These are phyloP conservation scores for Melaleuca alternifolia DNA, from an alignment of 345 rosid genomes.

Conservation along the genomic window DNA sequence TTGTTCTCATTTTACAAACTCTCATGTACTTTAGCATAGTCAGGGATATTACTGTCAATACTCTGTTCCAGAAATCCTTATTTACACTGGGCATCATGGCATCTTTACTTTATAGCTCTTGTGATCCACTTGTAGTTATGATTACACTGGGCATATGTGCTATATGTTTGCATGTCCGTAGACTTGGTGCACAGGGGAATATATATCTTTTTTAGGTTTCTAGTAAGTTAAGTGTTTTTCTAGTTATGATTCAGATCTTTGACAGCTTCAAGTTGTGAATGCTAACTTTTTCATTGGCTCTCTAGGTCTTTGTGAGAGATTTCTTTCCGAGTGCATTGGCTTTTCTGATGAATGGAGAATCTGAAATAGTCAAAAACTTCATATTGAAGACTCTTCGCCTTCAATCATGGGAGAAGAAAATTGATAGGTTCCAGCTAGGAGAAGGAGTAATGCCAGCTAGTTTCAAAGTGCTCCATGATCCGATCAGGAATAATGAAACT, in stretches of 20 bases:
- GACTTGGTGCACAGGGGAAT: not conserved
- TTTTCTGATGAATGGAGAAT: conserved; percentile 77
- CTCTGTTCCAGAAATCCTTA: not conserved
- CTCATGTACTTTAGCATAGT: not conserved
- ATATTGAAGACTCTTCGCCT: conserved; percentile 87
- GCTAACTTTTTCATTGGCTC: not conserved
- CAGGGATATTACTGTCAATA: not conserved
- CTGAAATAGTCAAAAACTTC: conserved; percentile 81
- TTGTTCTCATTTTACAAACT: not conserved
- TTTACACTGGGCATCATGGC: not conserved
- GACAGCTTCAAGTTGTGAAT: not conserved
- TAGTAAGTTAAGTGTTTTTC: not conserved
- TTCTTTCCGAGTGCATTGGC: conserved; percentile 91
- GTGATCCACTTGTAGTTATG: not conserved
- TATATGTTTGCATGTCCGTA: not conserved
- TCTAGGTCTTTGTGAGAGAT: conserved; percentile 89
- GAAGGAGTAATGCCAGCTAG: conserved; percentile 99
- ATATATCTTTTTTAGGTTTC: not conserved
- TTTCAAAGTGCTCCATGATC: conserved; percentile 91
- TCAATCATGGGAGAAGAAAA: conserved; percentile 97
- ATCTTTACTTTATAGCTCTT: not conserved
- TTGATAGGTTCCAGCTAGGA: conserved; percentile 91
- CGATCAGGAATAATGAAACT: conserved; percentile 68
- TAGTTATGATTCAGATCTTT: not conserved
- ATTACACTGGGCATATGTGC: too few species aligned